Conservation (phyloP, 768 basidiomycete species). For the Termitomyces sp. region DNA sequence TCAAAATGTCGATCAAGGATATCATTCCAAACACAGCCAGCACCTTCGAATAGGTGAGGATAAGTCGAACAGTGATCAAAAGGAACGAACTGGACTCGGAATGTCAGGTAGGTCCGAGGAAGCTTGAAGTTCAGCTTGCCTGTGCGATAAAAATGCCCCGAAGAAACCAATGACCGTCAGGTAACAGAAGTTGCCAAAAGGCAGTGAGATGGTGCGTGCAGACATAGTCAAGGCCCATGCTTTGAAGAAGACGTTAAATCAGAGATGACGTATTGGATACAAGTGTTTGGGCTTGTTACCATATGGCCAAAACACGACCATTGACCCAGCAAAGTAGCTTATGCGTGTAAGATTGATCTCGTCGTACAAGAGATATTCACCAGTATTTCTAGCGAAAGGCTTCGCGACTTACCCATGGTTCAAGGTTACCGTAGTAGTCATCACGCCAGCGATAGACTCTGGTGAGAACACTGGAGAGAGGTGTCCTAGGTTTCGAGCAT, state of each 20-base stretch:
- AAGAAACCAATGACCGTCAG: constrained; percentile 9
- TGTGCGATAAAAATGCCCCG: constrained; percentile 11
- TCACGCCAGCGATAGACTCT: background rate
- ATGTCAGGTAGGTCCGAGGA: background rate
- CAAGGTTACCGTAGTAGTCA: background rate
- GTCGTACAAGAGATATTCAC: background rate
- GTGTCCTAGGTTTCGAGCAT: background rate
- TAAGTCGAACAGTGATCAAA: background rate
- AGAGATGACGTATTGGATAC: background rate
- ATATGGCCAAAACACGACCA: constrained; percentile 17
- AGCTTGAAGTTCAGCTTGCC: background rate
- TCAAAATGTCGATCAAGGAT: constrained; percentile 25
- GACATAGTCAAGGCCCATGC: constrained; percentile 15
- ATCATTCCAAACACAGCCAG: constrained; percentile 18
- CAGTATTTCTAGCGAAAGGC: background rate
- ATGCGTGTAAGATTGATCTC: constrained; percentile 12
- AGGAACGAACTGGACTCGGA: background rate
- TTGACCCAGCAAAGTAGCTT: constrained; percentile 9
- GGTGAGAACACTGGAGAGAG: background rate
- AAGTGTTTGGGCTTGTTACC: background rate
- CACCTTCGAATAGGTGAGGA: background rate
- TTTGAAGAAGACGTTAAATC: background rate
- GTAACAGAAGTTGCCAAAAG: background rate
- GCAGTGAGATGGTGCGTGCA: constrained; percentile 6
- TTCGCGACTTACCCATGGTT: background rate